Conservation (phyloP, 352 stramenopile genomes). For the Globisporangium sylvaticum region DNA sequence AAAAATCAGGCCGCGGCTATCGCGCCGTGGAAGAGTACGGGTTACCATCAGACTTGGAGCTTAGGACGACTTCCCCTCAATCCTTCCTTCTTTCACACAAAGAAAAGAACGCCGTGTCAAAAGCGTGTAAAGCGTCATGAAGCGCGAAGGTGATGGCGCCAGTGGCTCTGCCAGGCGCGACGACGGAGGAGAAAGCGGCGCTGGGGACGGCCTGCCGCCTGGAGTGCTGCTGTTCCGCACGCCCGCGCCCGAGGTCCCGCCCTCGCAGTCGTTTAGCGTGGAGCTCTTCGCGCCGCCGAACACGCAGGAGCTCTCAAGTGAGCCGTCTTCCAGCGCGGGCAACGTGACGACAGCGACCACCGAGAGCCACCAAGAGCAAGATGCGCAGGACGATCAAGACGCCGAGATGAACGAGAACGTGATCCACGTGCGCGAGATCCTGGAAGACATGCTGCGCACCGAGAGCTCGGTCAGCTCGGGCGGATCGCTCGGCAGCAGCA, state of each 20-base stretch:
- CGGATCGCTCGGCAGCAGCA: conserved; percentile 9
- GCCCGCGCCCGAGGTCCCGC: background rate
- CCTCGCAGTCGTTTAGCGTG: conserved; percentile 10
- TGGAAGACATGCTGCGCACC: conserved; percentile 14
- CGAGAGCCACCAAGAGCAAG: conserved; percentile 1
- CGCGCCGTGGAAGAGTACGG: too few species aligned
- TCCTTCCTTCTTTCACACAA: conserved; percentile 1
- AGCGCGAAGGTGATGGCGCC: conserved; percentile 1
- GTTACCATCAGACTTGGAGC: too few species aligned
- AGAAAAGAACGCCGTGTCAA: background rate
- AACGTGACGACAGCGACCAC: background rate
- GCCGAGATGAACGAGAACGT: conserved; percentile 17
- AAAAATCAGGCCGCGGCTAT: too few species aligned
- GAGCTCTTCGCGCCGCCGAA: conserved; percentile 20
- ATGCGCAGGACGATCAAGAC: background rate
- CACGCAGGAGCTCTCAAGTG: conserved; percentile 12
- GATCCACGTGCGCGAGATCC: conserved; percentile 19
- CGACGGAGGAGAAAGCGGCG: background rate
- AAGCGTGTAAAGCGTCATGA: background rate
- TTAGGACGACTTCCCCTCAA: too few species aligned
- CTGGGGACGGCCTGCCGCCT: too few species aligned
- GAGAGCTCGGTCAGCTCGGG: conserved; percentile 2
- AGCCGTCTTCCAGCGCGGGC: too few species aligned
- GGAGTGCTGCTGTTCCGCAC: background rate
- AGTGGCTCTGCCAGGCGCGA: background rate